phyloP scores from a whole-genome alignment of 2,329 filamentous ascomycete genomes.

The Calonectria pteridis region DNA sequence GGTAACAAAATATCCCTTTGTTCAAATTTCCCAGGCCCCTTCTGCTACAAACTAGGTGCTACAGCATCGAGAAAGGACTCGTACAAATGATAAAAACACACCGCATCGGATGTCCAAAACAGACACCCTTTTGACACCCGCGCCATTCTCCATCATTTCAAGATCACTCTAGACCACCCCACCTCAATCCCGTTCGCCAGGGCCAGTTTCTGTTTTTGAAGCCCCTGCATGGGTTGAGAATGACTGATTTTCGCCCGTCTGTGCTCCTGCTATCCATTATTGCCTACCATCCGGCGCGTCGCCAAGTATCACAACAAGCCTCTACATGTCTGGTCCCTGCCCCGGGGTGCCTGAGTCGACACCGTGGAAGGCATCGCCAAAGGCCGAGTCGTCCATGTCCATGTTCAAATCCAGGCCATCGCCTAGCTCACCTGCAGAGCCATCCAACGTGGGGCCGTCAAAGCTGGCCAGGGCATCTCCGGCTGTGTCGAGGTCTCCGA shows the following conservation, averaged over 20 bases:
- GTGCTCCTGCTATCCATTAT: constrained; percentile 7
- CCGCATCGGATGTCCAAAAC: constrained; percentile 19
- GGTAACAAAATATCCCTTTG: constrained; percentile 3
- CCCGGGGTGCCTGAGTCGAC: constrained; percentile 59
- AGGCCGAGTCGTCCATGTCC: constrained; percentile 84
- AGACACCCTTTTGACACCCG: constrained; percentile 31
- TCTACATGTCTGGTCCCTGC: constrained; percentile 52
- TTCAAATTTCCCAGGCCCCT: constrained; percentile 19
- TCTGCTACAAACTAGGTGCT: constrained; percentile 27
- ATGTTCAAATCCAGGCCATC: constrained; percentile 71
- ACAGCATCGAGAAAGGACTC: constrained; percentile 29
- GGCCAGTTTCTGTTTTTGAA: neutral
- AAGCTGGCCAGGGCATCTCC: constrained; percentile 79
- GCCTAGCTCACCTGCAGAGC: constrained; percentile 59
- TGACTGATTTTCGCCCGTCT: constrained; percentile 8
- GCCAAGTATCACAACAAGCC: neutral
- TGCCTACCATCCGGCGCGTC: constrained; percentile 7
- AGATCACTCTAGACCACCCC: constrained; percentile 22
- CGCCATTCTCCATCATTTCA: constrained; percentile 45
- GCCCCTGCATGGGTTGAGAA: neutral
- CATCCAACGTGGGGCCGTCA: constrained; percentile 67
- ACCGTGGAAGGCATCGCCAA: constrained; percentile 85
- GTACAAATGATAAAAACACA: constrained; percentile 32
- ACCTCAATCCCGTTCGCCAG: constrained; percentile 18
- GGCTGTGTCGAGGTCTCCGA: constrained; percentile 77